Evolutionary conservation across 2,329 filamentous ascomycete genomes (phyloP).

Genomic region (Neofusicoccum umdonicola): DNA sequence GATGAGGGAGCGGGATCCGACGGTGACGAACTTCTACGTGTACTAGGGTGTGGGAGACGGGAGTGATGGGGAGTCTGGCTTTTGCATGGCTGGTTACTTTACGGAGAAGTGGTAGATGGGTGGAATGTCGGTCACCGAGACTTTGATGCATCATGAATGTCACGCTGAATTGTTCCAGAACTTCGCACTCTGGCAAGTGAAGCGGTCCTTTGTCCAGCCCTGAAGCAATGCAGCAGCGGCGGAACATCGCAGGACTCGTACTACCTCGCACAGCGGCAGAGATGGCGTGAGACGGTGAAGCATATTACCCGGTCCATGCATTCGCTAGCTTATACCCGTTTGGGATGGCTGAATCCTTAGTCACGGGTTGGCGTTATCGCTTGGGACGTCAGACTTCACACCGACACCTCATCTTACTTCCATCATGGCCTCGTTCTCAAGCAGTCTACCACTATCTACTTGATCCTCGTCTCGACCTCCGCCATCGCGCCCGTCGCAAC

Average conservation of each 20-base stretch:
- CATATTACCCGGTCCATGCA: not conserved
- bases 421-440: not conserved
- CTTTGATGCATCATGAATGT: too few species aligned
- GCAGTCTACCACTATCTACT: not conserved
- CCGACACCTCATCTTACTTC: not conserved
- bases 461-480: slow-evolving; percentile 6
- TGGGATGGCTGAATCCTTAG: not conserved
- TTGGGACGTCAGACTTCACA: not conserved
- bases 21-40: not conserved
- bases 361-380: not conserved
- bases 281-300: not conserved
- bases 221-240: too few species aligned
- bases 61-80: not conserved
- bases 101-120: not conserved
- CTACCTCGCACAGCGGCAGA: too few species aligned
- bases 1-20: slow-evolving; percentile 23
- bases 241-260: too few species aligned
- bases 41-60: not conserved
- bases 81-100: not conserved
- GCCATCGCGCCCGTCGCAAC: not conserved
- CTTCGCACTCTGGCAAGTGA: not conserved
- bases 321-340: not conserved
- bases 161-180: not conserved
- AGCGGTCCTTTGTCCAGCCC: too few species aligned
- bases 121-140: too few species aligned